Percentiles rank a stretch among this genome's conserved stretches.
These are phyloP conservation scores for Hippophae rhamnoides DNA, from an alignment of 306 rosid species.

Conservation along the genomic window DNA sequence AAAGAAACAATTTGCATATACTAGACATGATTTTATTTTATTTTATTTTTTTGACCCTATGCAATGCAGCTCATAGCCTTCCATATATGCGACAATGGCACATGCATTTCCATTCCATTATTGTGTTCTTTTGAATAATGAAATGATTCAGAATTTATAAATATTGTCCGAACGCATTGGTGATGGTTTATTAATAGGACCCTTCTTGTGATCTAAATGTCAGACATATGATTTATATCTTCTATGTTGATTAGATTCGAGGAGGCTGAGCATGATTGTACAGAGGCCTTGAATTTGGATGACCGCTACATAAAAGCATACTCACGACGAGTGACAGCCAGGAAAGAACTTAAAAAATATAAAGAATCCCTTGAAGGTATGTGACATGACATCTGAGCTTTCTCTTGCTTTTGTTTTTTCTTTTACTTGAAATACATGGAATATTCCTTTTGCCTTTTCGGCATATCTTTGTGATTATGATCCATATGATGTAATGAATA, in stretches of 20 bases:
- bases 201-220: neutral
- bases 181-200: too few relatives aligned
- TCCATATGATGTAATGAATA: slow-evolving; percentile 27
- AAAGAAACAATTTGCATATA: too few relatives aligned
- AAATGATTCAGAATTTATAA: too few relatives aligned
- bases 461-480: slow-evolving; percentile 20
- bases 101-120: too few relatives aligned
- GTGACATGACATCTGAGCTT: slow-evolving; percentile 17
- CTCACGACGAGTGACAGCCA: slow-evolving; percentile 80
- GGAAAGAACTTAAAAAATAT: slow-evolving; percentile 77
- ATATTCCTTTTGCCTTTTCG: slow-evolving; percentile 11
- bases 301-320: slow-evolving; percentile 94
- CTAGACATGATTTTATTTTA: too few relatives aligned
- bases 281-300: slow-evolving; percentile 87
- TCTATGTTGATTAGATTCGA: slow-evolving; percentile 42
- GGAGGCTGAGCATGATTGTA: slow-evolving; percentile 93
- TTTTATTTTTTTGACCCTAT: too few relatives aligned
- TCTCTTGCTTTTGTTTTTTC: slow-evolving; percentile 10
- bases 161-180: too few relatives aligned
- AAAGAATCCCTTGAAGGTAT: slow-evolving; percentile 81
- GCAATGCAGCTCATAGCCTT: too few relatives aligned
- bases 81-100: too few relatives aligned
- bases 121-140: too few relatives aligned
- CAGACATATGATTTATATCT: neutral
- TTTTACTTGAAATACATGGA: neutral